phyloP scores from a whole-genome alignment of 2,329 filamentous ascomycete genomes.

The Aureobasidium musti region DNA sequence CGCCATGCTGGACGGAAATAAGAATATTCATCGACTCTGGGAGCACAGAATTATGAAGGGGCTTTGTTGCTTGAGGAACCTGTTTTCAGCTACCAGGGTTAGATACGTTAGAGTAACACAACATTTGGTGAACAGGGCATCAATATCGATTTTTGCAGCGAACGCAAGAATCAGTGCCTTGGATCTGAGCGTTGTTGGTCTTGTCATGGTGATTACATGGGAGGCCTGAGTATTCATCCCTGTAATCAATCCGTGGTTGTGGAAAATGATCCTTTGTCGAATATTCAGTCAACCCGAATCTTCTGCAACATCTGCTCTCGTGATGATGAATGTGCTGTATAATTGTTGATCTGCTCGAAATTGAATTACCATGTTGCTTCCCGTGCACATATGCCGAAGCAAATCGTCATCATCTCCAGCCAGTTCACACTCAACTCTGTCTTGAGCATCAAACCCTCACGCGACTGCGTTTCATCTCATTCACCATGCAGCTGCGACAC shows the following conservation, averaged over 20 bases:
- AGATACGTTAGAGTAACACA: neutral
- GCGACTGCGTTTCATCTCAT: neutral
- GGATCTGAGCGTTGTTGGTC: neutral
- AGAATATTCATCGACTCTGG: no score
- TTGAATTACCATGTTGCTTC: neutral
- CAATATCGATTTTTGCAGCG: neutral
- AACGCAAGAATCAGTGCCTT: neutral
- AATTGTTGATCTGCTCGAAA: neutral
- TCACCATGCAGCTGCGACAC: neutral
- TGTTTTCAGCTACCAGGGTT: neutral
- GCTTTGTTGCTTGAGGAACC: neutral
- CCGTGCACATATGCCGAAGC: conserved; percentile 14
- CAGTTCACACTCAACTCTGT: neutral
- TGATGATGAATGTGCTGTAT: neutral
- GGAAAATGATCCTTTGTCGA: neutral
- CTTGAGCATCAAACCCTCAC: neutral
- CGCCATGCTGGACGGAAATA: neutral
- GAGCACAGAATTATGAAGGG: neutral
- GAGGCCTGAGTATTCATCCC: neutral
- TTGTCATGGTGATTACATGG: neutral
- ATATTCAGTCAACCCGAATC: neutral
- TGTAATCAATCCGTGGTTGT: neutral
- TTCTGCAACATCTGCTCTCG: neutral
- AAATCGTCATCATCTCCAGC: neutral
- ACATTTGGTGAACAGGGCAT: neutral